Evolutionary conservation across 768 basidiomycete species (phyloP).

Genomic region (Floccularia luteovirens): DNA sequence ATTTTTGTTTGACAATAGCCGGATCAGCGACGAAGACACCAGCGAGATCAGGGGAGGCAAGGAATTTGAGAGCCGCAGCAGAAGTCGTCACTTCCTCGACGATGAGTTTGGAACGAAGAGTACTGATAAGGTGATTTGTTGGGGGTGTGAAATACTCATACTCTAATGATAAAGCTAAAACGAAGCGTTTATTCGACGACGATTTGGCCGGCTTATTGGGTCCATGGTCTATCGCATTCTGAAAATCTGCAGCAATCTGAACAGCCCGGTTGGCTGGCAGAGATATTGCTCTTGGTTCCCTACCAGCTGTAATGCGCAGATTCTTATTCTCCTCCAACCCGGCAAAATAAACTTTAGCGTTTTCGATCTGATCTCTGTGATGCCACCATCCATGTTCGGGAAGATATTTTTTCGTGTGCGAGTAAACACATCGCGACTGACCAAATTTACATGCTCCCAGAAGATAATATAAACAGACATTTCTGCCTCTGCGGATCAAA

Average conservation of each 20-base stretch:
- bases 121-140: conserved; percentile 16
- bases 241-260: too few species aligned
- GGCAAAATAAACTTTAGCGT: not conserved
- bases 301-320: too few species aligned
- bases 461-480: conserved; percentile 30
- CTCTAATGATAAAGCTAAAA: conserved; percentile 22
- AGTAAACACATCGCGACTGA: conserved; percentile 34
- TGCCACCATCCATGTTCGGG: conserved; percentile 42
- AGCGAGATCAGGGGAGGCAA: conserved; percentile 16
- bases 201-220: not conserved
- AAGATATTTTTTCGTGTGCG: conserved; percentile 38
- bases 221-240: too few species aligned
- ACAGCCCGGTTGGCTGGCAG: too few species aligned
- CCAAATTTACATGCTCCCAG: conserved; percentile 28
- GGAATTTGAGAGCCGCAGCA: conserved; percentile 14
- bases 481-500: conserved; percentile 33
- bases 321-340: not conserved
- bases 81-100: conserved; percentile 11
- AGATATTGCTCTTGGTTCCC: too few species aligned
- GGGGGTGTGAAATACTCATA: conserved; percentile 13
- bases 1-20: conserved; percentile 17
- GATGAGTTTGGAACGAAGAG: conserved; percentile 15
- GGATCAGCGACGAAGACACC: conserved; percentile 30
- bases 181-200: conserved; percentile 8
- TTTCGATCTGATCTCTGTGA: conserved; percentile 16